Evolutionary conservation across 2,329 filamentous ascomycete species (phyloP).

Genomic region (Curvularia hawaiiensis): DNA sequence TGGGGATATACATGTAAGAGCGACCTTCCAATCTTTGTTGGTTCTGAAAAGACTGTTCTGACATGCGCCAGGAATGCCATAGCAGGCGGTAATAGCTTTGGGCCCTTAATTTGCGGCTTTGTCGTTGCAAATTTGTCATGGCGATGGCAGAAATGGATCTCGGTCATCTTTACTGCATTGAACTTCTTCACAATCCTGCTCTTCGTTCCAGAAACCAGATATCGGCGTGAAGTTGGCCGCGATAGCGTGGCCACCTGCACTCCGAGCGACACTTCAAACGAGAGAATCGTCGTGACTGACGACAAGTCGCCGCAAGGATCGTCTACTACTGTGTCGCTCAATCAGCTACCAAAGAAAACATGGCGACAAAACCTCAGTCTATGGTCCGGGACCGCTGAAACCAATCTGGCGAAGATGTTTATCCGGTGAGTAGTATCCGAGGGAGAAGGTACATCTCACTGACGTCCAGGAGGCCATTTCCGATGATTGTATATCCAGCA

Average conservation of each 20-base stretch:
- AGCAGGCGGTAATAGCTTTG: slow-evolving; percentile 47
- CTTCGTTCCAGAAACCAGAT: slow-evolving; percentile 48
- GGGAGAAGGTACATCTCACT: background rate
- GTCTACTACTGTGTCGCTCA: background rate
- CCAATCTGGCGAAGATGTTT: slow-evolving; percentile 44
- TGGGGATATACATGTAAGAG: slow-evolving; percentile 45
- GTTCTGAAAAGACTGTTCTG: background rate
- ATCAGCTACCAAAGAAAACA: slow-evolving; percentile 38
- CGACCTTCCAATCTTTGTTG: background rate
- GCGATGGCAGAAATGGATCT: slow-evolving; percentile 49
- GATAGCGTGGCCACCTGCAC: slow-evolving; percentile 2
- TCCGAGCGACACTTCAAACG: slow-evolving; percentile 22
- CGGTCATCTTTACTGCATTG: slow-evolving; percentile 29
- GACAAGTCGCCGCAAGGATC: slow-evolving; percentile 10
- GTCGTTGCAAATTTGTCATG: slow-evolving; percentile 44
- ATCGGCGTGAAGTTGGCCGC: slow-evolving; percentile 29
- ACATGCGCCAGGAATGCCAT: slow-evolving; percentile 36
- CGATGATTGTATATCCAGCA: slow-evolving; percentile 46
- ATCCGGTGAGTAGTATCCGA: slow-evolving; percentile 17
- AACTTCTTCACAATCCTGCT: slow-evolving; percentile 47
- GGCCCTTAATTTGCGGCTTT: slow-evolving; percentile 49
- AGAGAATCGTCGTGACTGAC: slow-evolving; percentile 16
- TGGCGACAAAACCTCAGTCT: slow-evolving; percentile 43
- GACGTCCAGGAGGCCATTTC: slow-evolving; percentile 38
- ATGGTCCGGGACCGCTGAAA: slow-evolving; percentile 40